Conservation (phyloP, 2,329 filamentous ascomycete species). For the Aureobasidium sp. region DNA sequence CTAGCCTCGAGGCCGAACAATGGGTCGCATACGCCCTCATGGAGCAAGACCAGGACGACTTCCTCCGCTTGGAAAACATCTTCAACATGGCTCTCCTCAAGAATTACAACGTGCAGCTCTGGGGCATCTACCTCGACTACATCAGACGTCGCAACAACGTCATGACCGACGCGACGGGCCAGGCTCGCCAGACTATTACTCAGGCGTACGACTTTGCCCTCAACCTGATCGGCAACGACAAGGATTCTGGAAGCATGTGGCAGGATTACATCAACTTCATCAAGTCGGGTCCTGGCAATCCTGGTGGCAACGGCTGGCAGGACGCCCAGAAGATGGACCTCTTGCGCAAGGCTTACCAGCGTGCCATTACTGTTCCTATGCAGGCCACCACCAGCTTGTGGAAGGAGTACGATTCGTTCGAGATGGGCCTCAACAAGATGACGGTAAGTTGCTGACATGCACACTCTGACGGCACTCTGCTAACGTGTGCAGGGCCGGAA, state of each 20-base stretch:
- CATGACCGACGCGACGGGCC: conserved; percentile 67
- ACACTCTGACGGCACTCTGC: conserved; percentile 21
- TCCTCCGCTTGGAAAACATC: conserved; percentile 70
- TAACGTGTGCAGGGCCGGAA: conserved; percentile 66
- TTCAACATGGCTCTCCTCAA: conserved; percentile 73
- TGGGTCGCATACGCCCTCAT: conserved; percentile 86
- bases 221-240: conserved; percentile 81
- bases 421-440: conserved; percentile 87
- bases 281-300: conserved; percentile 70
- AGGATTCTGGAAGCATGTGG: conserved; percentile 85
- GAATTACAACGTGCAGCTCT: conserved; percentile 77
- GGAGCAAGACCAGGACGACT: conserved; percentile 81
- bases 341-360: conserved; percentile 85
- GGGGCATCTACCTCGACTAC: conserved; percentile 92
- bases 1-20: conserved; percentile 63
- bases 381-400: conserved; percentile 75
- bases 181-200: conserved; percentile 70
- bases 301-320: conserved; percentile 86
- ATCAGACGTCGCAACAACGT: conserved; percentile 87
- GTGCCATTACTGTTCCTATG: conserved; percentile 80
- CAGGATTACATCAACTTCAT: conserved; percentile 92
- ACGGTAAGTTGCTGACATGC: conserved; percentile 53
- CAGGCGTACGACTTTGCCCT: conserved; percentile 91
- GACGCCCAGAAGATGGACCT: conserved; percentile 97
- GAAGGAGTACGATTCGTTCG: conserved; percentile 97